phyloP scores from a whole-genome alignment of 805 yeast genomes.

The Zygosaccharomyces siamensis region DNA sequence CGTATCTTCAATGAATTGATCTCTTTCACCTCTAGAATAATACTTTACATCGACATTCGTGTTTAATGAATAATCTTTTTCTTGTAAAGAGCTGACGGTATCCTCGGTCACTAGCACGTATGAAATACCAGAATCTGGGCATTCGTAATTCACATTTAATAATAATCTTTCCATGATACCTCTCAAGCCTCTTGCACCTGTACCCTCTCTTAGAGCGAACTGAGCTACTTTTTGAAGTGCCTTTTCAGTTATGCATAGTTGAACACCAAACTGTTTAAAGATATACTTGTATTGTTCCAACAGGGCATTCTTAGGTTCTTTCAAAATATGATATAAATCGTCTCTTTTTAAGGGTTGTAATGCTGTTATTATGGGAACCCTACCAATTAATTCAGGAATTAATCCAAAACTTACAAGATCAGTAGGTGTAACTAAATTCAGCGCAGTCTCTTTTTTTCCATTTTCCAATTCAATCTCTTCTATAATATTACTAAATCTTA shows the following conservation, averaged over 20 bases:
- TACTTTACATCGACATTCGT: slow-evolving; percentile 40
- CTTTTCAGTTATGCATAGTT: slow-evolving; percentile 43
- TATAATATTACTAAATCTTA: slow-evolving; percentile 29
- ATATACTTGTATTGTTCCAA: slow-evolving; percentile 50
- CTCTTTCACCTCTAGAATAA: slow-evolving; percentile 43
- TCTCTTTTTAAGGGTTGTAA: slow-evolving; percentile 42
- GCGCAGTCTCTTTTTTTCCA: slow-evolving; percentile 39
- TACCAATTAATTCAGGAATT: slow-evolving; percentile 56
- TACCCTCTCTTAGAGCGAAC: slow-evolving; percentile 47
- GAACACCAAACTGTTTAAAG: slow-evolving; percentile 49
- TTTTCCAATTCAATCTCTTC: slow-evolving; percentile 36
- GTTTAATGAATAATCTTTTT: slow-evolving; percentile 31
- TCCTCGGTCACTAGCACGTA: slow-evolving; percentile 46
- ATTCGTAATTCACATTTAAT: slow-evolving; percentile 50
- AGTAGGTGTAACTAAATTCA: slow-evolving; percentile 45
- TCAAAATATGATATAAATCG: slow-evolving; percentile 46
- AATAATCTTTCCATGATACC: slow-evolving; percentile 50
- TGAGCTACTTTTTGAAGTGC: slow-evolving; percentile 48
- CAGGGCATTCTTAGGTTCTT: slow-evolving; percentile 53
- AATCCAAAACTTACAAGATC: slow-evolving; percentile 50
- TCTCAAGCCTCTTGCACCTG: slow-evolving; percentile 59
- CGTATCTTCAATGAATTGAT: slow-evolving; percentile 39
- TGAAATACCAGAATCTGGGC: slow-evolving; percentile 52
- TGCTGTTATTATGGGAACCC: slow-evolving; percentile 52
- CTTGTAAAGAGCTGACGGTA: slow-evolving; percentile 40